phyloP scores from a whole-genome alignment of 164 flowering plant species.

The Chimonanthus praecox region DNA sequence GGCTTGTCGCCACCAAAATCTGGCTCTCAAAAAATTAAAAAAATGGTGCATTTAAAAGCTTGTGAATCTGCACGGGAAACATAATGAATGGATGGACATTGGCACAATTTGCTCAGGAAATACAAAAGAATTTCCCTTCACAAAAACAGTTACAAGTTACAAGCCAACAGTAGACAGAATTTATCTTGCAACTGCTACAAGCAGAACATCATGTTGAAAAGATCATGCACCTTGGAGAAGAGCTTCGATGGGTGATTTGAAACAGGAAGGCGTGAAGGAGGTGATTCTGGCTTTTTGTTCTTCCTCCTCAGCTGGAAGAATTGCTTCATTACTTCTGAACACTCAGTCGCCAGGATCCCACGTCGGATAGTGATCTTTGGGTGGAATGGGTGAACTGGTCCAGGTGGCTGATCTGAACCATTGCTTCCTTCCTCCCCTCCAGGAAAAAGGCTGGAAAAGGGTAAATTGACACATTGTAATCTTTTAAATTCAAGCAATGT shows the following conservation, averaged over 20 bases:
- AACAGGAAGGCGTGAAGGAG: constrained; percentile 44
- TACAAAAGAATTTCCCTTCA: too few relatives aligned
- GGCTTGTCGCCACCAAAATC: too few relatives aligned
- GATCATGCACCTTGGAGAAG: constrained; percentile 53
- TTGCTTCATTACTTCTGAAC: constrained; percentile 83
- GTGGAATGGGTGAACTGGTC: constrained; percentile 90
- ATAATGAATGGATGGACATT: too few relatives aligned
- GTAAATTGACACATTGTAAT: neutral
- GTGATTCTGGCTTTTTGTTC: constrained; percentile 37
- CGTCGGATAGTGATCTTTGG: constrained; percentile 75
- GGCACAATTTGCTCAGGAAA: too few relatives aligned
- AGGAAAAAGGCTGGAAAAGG: constrained; percentile 68
- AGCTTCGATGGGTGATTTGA: constrained; percentile 49
- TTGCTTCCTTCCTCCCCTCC: constrained; percentile 36
- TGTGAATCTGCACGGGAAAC: too few relatives aligned
- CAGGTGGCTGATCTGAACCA: constrained; percentile 34
- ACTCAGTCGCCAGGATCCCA: constrained; percentile 66
- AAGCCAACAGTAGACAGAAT: neutral
- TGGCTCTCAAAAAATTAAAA: too few relatives aligned
- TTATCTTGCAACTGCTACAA: constrained; percentile 25
- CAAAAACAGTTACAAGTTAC: neutral
- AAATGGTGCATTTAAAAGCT: too few relatives aligned
- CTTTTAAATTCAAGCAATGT: neutral
- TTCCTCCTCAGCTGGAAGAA: constrained; percentile 84
- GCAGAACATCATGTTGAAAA: constrained; percentile 62